Base-by-base conservation (phyloP, 306 rosid genomes). In the Rosa multiflora region DNA sequence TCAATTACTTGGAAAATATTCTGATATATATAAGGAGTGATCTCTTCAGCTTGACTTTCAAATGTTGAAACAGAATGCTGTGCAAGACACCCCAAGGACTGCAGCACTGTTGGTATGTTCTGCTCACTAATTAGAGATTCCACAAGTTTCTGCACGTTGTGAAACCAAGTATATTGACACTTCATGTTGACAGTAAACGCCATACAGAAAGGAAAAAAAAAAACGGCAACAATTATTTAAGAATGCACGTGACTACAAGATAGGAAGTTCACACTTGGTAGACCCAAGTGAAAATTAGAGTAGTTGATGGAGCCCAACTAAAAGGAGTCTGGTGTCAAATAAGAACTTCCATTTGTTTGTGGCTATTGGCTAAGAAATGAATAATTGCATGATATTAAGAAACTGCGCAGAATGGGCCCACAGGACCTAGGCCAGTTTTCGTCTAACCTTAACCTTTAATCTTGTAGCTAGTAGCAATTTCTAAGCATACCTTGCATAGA, bases 41-140 rank as follows among this genome's bases (percentile, higher is more conserved):
- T 91, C 88, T 87, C 91, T 72, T 52, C 90, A 69, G 71, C 83
- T 64, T 79, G 90, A 88, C 89, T 74, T 81, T 88, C 96, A 74
- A 92, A 90, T 73, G 87, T 81, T 55, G 94, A 84, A 83, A 82
- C 76, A 84, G 91, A 89, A 85, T 88, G 82, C 81, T 91, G 90
- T 37, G 96, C 90, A 80, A 91, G 81, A 78, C 98, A 95, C 47
- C 99, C 93, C 80, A 95, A 76, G 78, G 99, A 91, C 86, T 95
- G 99, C 86, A 95, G 86, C 83, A 90, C 86, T 62, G 99, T 91
- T 43, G 96, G 92, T 58, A 90, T 74, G 78, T 91, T 92, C 82
- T 73, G n/a, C 80, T 89, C 85, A 62, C 78, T 78, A 81, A 78
- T 82, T 56, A 92, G 85, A 62, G 89, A 81, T 78, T 84, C 88